Conservation (phyloP, 2,329 filamentous ascomycete species). For the Ophiocordyceps australis region DNA sequence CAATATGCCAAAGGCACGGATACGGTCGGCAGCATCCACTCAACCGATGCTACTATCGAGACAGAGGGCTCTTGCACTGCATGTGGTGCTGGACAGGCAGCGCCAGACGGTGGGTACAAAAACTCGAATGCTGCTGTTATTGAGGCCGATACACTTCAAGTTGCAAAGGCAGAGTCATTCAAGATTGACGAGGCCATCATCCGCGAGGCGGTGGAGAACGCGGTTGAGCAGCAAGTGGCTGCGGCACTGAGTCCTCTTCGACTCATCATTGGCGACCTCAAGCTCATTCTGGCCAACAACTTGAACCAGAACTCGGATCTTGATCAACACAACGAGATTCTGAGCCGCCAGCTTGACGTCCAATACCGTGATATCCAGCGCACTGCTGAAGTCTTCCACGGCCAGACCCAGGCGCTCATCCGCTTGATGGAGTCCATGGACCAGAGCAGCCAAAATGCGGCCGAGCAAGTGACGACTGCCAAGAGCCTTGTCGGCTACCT, state of each 20-base stretch:
- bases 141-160: constrained; percentile 37
- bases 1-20: too few species aligned
- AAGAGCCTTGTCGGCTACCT: neutral
- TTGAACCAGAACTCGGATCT: constrained; percentile 5
- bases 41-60: too few species aligned
- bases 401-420: constrained; percentile 2
- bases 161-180: constrained; percentile 10
- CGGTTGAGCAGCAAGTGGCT: constrained; percentile 11
- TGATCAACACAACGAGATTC: constrained; percentile 8
- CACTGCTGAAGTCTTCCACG: constrained; percentile 4
- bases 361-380: constrained; percentile 7
- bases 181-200: constrained; percentile 1
- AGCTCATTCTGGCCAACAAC: neutral
- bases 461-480: constrained; percentile 6
- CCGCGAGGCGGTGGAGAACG: constrained; percentile 10
- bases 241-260: constrained; percentile 12
- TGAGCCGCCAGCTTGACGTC: constrained; percentile 10
- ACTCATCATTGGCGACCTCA: constrained; percentile 8
- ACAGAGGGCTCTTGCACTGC: too few species aligned
- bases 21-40: too few species aligned
- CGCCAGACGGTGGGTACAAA: too few species aligned
- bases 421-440: neutral
- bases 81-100: too few species aligned
- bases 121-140: too few species aligned
- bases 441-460: neutral